Conservation (phyloP, 352 stramenopile species). For the Pythium pyrilobum region DNA sequence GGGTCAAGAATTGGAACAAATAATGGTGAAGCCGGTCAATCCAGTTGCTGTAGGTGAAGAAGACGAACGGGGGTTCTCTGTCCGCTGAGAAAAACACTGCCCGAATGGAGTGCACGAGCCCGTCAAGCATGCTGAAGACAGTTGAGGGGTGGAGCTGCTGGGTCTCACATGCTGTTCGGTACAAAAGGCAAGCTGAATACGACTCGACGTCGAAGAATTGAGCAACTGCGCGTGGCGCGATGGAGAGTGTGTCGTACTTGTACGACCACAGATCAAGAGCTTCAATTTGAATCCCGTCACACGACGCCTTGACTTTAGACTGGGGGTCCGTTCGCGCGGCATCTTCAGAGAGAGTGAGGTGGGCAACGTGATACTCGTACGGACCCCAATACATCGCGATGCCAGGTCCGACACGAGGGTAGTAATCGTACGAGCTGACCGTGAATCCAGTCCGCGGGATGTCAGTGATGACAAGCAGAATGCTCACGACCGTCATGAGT, state of each 20-base stretch:
- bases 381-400: slow-evolving; percentile 36
- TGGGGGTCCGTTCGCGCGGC: not conserved
- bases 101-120: slow-evolving; percentile 14
- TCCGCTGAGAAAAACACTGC: not conserved
- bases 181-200: slow-evolving; percentile 28
- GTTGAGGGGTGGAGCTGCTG: slow-evolving; percentile 16
- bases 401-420: slow-evolving; percentile 20
- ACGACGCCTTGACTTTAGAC: not conserved
- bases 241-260: slow-evolving; percentile 16
- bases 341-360: slow-evolving; percentile 14
- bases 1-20: not conserved
- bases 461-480: slow-evolving; percentile 39
- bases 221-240: slow-evolving; percentile 6
- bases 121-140: slow-evolving; percentile 35
- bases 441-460: slow-evolving; percentile 43
- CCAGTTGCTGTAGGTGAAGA: slow-evolving; percentile 23
- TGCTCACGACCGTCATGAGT: slow-evolving; percentile 31
- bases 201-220: slow-evolving; percentile 8
- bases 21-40: slow-evolving; percentile 32
- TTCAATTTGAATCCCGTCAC: not conserved
- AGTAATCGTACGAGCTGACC: slow-evolving; percentile 22
- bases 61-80: not conserved
- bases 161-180: slow-evolving; percentile 2
- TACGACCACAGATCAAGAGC: slow-evolving; percentile 13
- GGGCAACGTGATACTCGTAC: slow-evolving; percentile 35